phyloP scores from a whole-genome alignment of 805 yeast genomes.

The Lipomyces sp. region DNA sequence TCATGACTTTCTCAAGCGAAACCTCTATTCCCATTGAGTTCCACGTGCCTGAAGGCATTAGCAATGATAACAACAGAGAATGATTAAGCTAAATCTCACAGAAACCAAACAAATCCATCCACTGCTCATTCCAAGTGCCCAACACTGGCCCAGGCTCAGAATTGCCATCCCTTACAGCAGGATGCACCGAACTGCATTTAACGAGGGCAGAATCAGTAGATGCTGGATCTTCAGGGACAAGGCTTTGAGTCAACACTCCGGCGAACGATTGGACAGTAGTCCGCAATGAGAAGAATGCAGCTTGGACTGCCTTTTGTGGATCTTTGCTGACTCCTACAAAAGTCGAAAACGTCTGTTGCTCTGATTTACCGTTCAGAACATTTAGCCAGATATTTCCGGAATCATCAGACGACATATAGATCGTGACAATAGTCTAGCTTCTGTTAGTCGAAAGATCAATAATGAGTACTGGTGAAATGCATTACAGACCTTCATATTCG shows the following conservation, averaged over 20 bases:
- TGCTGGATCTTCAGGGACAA: background rate
- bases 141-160: conserved; percentile 25
- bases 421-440: conserved; percentile 15
- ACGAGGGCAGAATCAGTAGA: background rate
- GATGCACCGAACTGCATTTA: conserved; percentile 6
- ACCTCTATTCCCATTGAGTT: conserved; percentile 42
- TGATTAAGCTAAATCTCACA: conserved; percentile 29
- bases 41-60: conserved; percentile 39
- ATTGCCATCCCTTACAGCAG: background rate
- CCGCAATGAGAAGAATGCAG: conserved; percentile 28
- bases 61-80: background rate
- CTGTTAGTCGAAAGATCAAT: background rate
- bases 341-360: conserved; percentile 26
- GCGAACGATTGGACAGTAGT: conserved; percentile 12
- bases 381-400: conserved; percentile 24
- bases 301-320: conserved; percentile 31
- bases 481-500: conserved; percentile 33
- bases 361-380: conserved; percentile 30
- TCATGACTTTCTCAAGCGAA: conserved; percentile 36
- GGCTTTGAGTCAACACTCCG: background rate
- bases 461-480: too few relatives aligned
- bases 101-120: conserved; percentile 43
- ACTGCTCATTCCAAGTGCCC: conserved; percentile 36
- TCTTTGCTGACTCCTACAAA: conserved; percentile 36
- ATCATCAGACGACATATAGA: conserved; percentile 27